These are phyloP conservation scores for Podosphaera xanthii DNA, from an alignment of 2,329 filamentous ascomycete genomes.

Conservation along the genomic window DNA sequence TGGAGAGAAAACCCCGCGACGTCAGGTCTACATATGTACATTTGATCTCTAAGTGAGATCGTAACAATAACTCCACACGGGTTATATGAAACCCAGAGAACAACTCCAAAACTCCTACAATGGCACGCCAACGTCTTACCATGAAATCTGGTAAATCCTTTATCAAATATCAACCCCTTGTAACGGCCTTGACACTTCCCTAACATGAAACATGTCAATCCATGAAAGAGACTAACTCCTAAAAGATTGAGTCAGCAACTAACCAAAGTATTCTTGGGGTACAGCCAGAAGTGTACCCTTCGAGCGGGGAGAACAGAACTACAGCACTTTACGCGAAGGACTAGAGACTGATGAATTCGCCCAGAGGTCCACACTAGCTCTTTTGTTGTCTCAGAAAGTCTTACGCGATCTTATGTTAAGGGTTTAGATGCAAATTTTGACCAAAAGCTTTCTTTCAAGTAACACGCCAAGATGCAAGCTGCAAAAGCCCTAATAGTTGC, in stretches of 20 bases:
- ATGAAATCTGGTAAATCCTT: no score
- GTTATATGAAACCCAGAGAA: no score
- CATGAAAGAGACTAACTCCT: not conserved
- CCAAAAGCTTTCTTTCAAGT: not conserved
- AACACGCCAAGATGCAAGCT: not conserved
- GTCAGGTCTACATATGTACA: no score
- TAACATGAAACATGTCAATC: not conserved
- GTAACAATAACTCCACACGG: no score
- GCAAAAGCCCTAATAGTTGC: not conserved
- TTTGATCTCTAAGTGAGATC: no score
- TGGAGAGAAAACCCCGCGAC: no score
- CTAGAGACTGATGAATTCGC: not conserved
- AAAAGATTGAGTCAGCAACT: not conserved
- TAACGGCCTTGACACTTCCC: no score
- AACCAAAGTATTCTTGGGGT: not conserved
- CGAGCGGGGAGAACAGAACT: not conserved
- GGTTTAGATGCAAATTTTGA: not conserved
- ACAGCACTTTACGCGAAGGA: not conserved
- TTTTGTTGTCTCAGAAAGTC: not conserved
- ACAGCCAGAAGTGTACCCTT: not conserved
- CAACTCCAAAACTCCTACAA: no score
- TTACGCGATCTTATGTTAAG: not conserved
- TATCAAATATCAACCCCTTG: no score
- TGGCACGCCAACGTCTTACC: no score
- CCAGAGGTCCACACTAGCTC: not conserved